phyloP scores from a whole-genome alignment of 2,329 filamentous ascomycete species.

The Colletotrichum sojae region DNA sequence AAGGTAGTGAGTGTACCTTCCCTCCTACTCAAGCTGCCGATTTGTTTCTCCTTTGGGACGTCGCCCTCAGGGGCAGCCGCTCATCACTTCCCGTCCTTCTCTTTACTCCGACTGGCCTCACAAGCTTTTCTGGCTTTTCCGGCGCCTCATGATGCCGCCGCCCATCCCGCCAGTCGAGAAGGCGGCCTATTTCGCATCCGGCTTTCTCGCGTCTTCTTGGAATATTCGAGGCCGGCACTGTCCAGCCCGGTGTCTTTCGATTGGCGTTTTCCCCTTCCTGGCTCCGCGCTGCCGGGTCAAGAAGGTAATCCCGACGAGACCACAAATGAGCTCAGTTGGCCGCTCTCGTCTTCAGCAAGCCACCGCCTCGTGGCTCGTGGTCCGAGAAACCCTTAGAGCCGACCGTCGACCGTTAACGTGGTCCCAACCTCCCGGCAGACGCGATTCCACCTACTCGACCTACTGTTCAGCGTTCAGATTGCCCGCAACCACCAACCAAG shows the following conservation, averaged over 20 bases:
- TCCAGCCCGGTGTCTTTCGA: conserved; percentile 7
- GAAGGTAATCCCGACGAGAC: neutral
- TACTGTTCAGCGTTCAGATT: too few relatives aligned
- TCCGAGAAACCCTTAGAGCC: conserved; percentile 1
- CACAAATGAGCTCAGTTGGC: neutral
- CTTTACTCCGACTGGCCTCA: conserved; percentile 7
- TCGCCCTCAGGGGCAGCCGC: conserved; percentile 21
- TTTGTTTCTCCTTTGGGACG: conserved; percentile 25
- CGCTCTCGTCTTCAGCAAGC: conserved; percentile 27
- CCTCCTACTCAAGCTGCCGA: neutral
- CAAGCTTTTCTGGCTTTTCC: conserved; percentile 8
- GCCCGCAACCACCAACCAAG: conserved; percentile 27
- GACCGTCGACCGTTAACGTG: conserved; percentile 17
- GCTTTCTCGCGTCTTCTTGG: conserved; percentile 10
- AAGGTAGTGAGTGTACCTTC: too few relatives aligned
- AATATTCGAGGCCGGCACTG: conserved; percentile 15
- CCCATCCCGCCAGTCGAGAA: too few relatives aligned
- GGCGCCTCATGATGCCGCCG: conserved; percentile 6
- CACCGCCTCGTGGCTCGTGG: conserved; percentile 21
- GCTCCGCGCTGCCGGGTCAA: neutral
- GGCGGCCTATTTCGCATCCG: conserved; percentile 12
- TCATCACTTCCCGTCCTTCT: conserved; percentile 3
- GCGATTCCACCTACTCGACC: conserved; percentile 8
- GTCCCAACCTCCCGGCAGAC: conserved; percentile 14
- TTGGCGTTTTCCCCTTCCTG: neutral